These are phyloP conservation scores for Magnolia officinalis DNA, from an alignment of 164 flowering plant species.

Conservation along the genomic window DNA sequence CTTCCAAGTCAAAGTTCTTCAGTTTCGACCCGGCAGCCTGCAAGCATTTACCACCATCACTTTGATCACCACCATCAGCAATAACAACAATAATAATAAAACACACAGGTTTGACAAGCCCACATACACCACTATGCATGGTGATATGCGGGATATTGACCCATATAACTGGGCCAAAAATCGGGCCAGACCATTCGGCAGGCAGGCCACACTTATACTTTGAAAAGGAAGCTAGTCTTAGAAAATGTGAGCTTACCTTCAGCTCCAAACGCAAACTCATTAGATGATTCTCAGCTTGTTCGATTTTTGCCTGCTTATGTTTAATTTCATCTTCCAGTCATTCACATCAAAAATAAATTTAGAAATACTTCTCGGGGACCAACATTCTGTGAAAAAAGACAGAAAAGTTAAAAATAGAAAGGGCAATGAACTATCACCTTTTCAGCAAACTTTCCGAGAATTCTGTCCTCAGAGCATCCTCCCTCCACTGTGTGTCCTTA, in stretches of 20 bases:
- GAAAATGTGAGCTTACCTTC: constrained; percentile 44
- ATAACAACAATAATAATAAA: no score
- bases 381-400: no score
- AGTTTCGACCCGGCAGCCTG: constrained; percentile 87
- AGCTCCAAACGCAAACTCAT: constrained; percentile 68
- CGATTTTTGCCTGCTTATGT: constrained; percentile 64
- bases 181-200: not conserved
- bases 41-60: constrained; percentile 3
- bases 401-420: not conserved
- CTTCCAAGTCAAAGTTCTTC: constrained; percentile 59
- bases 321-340: constrained; percentile 78
- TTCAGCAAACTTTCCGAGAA: constrained; percentile 51
- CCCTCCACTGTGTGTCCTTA: constrained; percentile 67
- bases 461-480: constrained; percentile 78
- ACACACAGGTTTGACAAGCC: not conserved
- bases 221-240: not conserved
- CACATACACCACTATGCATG: not conserved
- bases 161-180: not conserved
- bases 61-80: not conserved
- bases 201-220: no score
- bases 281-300: constrained; percentile 76
- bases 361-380: not conserved
- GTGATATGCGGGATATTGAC: not conserved
- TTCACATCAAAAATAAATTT: not conserved
- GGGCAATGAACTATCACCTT: constrained; percentile 45